Evolutionary conservation across 2,329 filamentous ascomycete genomes (phyloP).

Genomic region (Cercospora sojina): DNA sequence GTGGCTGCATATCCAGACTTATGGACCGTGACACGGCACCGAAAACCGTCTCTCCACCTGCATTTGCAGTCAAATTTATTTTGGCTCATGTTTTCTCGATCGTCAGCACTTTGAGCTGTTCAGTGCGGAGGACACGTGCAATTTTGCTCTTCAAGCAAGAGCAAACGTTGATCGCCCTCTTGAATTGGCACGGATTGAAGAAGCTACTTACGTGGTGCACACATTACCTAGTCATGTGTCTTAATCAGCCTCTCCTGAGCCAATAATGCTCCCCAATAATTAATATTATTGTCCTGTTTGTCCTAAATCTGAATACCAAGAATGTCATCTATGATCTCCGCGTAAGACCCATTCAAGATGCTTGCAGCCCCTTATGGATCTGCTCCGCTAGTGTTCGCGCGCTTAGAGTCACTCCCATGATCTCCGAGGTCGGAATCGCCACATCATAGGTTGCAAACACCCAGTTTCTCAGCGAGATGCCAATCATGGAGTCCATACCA

Average conservation of each 20-base stretch:
- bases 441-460: not conserved
- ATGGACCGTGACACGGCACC: not conserved
- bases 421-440: not conserved
- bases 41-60: not conserved
- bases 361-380: not conserved
- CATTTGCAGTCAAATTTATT: not conserved
- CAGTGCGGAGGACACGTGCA: not conserved
- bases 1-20: not conserved
- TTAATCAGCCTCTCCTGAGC: not conserved
- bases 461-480: not conserved
- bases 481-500: not conserved
- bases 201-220: not conserved
- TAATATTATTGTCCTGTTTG: not conserved
- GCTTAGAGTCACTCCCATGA: not conserved
- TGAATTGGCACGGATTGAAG: not conserved
- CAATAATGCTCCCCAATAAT: not conserved
- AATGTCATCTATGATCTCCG: not conserved
- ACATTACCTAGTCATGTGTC: not conserved
- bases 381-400: not conserved
- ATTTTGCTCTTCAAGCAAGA: not conserved
- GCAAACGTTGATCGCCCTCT: not conserved
- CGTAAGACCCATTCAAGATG: not conserved
- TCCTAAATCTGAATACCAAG: not conserved
- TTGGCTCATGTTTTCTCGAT: not conserved
- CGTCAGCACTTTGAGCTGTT: not conserved